These are phyloP conservation scores for Schizopora paradoxa DNA, from an alignment of 1,284 basidiomycete species.

Conservation along the genomic window DNA sequence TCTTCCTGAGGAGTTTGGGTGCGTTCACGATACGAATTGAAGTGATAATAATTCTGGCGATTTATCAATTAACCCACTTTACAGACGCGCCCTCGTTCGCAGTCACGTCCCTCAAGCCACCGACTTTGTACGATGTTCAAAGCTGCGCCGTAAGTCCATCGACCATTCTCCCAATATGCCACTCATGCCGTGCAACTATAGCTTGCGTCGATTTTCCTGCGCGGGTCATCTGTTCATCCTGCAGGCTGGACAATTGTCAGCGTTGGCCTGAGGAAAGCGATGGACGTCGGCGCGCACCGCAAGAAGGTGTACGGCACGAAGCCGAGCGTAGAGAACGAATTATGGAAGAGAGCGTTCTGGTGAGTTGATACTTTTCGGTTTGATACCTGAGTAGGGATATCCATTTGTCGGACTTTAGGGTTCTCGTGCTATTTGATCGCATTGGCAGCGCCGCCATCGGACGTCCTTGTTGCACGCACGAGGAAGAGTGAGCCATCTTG, in stretches of 20 bases:
- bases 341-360: slow-evolving; percentile 52
- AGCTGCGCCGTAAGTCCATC: slow-evolving; percentile 33
- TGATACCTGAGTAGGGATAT: neutral
- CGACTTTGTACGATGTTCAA: slow-evolving; percentile 36
- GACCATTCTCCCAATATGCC: neutral
- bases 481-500: slow-evolving; percentile 64
- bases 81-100: slow-evolving; percentile 13
- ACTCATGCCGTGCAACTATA: neutral
- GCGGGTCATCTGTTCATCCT: slow-evolving; percentile 27
- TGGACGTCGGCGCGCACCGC: slow-evolving; percentile 41
- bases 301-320: slow-evolving; percentile 29
- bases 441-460: slow-evolving; percentile 63
- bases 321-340: slow-evolving; percentile 39
- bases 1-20: slow-evolving; percentile 29
- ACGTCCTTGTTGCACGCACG: slow-evolving; percentile 62
- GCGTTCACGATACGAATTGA: slow-evolving; percentile 25
- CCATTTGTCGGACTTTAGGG: neutral
- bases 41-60: neutral
- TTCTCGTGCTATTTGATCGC: slow-evolving; percentile 53
- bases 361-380: slow-evolving; percentile 20
- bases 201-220: slow-evolving; percentile 15
- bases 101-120: slow-evolving; percentile 26
- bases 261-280: slow-evolving; percentile 40
- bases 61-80: neutral
- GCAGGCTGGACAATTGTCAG: slow-evolving; percentile 41